Evolutionary conservation across 2,329 filamentous ascomycete species (phyloP).

Genomic region (Penicillium freii): DNA sequence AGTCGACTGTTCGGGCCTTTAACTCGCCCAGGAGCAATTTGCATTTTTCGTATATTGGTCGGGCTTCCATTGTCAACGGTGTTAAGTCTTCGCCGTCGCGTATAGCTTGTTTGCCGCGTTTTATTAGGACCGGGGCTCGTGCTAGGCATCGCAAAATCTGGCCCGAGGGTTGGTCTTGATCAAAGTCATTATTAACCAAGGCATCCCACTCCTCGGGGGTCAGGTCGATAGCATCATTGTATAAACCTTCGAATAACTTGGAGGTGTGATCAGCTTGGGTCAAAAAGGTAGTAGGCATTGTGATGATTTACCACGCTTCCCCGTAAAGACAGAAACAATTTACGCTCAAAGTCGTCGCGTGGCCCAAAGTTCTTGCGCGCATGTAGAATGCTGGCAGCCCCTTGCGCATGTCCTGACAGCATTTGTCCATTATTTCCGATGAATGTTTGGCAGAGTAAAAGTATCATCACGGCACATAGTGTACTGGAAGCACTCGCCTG

Average conservation of each 20-base stretch:
- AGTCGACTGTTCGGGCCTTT: slow-evolving; percentile 14
- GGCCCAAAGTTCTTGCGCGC: slow-evolving; percentile 32
- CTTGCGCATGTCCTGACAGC: slow-evolving; percentile 35
- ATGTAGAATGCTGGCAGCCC: slow-evolving; percentile 37
- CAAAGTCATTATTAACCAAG: slow-evolving; percentile 33
- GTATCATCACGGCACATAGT: slow-evolving; percentile 38
- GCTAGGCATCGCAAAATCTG: slow-evolving; percentile 34
- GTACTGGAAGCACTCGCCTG: slow-evolving; percentile 36
- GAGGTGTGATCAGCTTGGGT: not conserved
- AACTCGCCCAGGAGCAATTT: slow-evolving; percentile 18
- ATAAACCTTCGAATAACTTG: slow-evolving; percentile 39
- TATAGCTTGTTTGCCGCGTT: slow-evolving; percentile 21
- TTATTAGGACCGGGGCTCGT: slow-evolving; percentile 31
- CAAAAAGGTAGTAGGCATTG: not conserved
- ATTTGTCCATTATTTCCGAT: slow-evolving; percentile 16
- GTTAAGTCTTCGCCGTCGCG: slow-evolving; percentile 7
- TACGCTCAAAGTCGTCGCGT: slow-evolving; percentile 35
- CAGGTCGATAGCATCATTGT: slow-evolving; percentile 36
- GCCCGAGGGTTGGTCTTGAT: slow-evolving; percentile 29
- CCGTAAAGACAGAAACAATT: slow-evolving; percentile 35
- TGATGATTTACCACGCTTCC: slow-evolving; percentile 34
- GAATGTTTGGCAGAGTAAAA: slow-evolving; percentile 35
- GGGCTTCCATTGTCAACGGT: slow-evolving; percentile 22
- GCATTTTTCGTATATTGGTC: slow-evolving; percentile 24
- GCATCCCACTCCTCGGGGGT: slow-evolving; percentile 34